phyloP scores from a whole-genome alignment of 441 rosid genomes.

The Aleurites moluccanus region DNA sequence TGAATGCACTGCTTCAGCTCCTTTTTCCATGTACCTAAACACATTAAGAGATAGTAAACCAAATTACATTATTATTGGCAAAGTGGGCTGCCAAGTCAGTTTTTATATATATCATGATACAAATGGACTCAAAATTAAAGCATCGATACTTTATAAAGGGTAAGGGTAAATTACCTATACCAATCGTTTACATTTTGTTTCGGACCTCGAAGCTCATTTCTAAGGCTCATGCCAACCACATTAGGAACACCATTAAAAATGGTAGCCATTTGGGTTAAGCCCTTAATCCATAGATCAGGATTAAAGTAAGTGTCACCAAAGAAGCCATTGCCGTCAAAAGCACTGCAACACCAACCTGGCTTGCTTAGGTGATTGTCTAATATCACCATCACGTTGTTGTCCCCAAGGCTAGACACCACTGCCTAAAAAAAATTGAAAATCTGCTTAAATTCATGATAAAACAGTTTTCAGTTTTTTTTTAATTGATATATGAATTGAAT shows the following conservation, averaged over 20 bases:
- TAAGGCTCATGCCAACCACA: conserved; percentile 75
- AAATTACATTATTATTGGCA: background rate
- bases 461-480: too few species aligned
- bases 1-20: conserved; percentile 74
- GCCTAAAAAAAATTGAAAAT: conserved; percentile 35
- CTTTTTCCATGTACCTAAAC: conserved; percentile 58
- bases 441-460: too few species aligned
- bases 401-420: conserved; percentile 58
- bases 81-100: too few species aligned
- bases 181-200: conserved; percentile 71
- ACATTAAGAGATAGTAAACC: background rate
- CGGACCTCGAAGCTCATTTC: conserved; percentile 85
- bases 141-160: too few species aligned
- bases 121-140: too few species aligned
- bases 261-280: conserved; percentile 63
- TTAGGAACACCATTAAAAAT: conserved; percentile 50
- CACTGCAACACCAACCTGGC: conserved; percentile 91
- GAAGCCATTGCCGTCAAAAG: conserved; percentile 78
- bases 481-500: too few species aligned
- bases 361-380: conserved; percentile 78
- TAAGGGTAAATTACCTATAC: conserved; percentile 50
- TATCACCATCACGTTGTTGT: conserved; percentile 63
- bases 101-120: too few species aligned
- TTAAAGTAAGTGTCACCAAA: conserved; percentile 73
- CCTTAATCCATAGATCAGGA: conserved; percentile 67